phyloP scores from a whole-genome alignment of 2,329 filamentous ascomycete species.

The Ophiostoma pallidulum region DNA sequence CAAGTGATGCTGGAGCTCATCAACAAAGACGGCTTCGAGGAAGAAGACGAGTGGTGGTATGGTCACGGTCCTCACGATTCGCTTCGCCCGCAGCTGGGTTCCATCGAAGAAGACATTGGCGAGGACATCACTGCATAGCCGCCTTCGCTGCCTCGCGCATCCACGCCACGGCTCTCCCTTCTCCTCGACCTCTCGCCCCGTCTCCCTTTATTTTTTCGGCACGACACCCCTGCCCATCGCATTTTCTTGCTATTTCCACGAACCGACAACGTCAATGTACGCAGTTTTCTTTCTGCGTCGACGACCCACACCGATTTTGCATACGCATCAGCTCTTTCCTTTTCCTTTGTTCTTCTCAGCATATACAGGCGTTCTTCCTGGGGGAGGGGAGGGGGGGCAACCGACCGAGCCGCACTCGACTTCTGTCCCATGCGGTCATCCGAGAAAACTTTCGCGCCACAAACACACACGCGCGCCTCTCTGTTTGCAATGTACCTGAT shows the following conservation, averaged over 20 bases:
- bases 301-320: background rate
- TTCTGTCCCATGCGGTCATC: too few relatives aligned
- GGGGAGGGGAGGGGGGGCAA: too few relatives aligned
- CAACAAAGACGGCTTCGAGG: conserved; percentile 47
- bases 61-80: conserved; percentile 44
- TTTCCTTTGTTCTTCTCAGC: conserved; percentile 4
- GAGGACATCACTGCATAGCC: too few relatives aligned
- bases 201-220: too few relatives aligned
- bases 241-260: too few relatives aligned
- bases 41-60: conserved; percentile 56
- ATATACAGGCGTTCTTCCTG: background rate
- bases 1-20: conserved; percentile 56
- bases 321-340: background rate
- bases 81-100: conserved; percentile 41
- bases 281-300: background rate
- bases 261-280: too few relatives aligned
- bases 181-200: too few relatives aligned
- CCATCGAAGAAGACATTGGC: conserved; percentile 42
- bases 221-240: too few relatives aligned
- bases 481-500: background rate
- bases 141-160: background rate
- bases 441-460: too few relatives aligned
- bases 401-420: too few relatives aligned
- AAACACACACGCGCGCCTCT: too few relatives aligned
- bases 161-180: too few relatives aligned